Evolutionary conservation across 2,329 filamentous ascomycete genomes (phyloP).

Genomic region (Aspergillus oerlinghausenensis): DNA sequence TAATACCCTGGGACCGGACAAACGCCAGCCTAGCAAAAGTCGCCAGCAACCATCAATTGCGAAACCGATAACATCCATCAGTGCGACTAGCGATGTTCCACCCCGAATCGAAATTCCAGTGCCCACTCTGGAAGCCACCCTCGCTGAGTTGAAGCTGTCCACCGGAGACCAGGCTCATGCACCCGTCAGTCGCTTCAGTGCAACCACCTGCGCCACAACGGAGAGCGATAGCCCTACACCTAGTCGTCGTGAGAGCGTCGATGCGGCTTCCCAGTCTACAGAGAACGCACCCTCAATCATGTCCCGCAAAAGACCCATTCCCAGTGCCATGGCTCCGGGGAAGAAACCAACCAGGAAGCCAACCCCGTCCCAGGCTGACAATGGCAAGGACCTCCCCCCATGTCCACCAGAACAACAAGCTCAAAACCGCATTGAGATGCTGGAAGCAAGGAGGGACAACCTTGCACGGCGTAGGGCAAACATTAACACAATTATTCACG

Average conservation of each 20-base stretch:
- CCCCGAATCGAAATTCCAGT: constrained; percentile 20
- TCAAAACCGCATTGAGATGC: constrained; percentile 60
- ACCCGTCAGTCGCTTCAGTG: constrained; percentile 59
- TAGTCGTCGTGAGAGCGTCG: constrained; percentile 31
- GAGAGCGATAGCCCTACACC: constrained; percentile 40
- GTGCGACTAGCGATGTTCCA: constrained; percentile 11
- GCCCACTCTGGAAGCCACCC: constrained; percentile 29
- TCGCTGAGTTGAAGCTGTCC: constrained; percentile 36
- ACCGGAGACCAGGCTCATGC: constrained; percentile 37
- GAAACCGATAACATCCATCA: constrained; percentile 6
- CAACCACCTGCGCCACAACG: constrained; percentile 58
- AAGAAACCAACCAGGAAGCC: constrained; percentile 40
- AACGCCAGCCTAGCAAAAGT: constrained; percentile 23
- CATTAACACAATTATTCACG: constrained; percentile 66
- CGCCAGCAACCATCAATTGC: constrained; percentile 25
- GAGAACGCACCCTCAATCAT: constrained; percentile 34
- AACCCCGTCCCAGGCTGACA: constrained; percentile 34
- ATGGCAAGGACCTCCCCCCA: constrained; percentile 55
- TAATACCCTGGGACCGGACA: constrained; percentile 5
- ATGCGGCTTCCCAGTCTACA: constrained; percentile 29
- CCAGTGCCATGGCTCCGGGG: constrained; percentile 24
- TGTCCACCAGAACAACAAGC: constrained; percentile 58
- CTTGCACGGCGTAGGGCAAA: constrained; percentile 66
- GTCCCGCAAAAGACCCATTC: constrained; percentile 37
- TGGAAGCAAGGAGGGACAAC: constrained; percentile 62